Evolutionary conservation across 805 yeast genomes (phyloP).

Genomic region (Metschnikowia similis): DNA sequence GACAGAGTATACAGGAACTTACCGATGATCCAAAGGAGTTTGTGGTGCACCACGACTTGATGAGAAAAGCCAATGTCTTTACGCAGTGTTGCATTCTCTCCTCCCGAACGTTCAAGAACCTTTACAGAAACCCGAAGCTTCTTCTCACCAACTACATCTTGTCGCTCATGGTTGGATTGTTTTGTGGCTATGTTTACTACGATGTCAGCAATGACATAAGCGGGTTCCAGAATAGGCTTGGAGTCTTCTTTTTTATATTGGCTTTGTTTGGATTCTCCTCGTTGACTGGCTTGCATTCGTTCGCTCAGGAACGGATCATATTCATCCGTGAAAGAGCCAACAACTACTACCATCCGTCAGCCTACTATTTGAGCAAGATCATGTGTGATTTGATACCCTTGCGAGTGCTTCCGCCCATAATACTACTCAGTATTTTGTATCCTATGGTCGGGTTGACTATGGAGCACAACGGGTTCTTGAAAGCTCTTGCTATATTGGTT

Average conservation of each 20-base stretch:
- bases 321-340: constrained; percentile 92
- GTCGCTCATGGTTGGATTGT: constrained; percentile 70
- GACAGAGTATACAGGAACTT: constrained; percentile 31
- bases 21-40: constrained; percentile 22
- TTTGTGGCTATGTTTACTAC: constrained; percentile 84
- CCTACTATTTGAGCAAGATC: constrained; percentile 82
- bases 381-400: constrained; percentile 90
- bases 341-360: constrained; percentile 83
- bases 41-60: constrained; percentile 29
- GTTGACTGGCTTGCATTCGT: constrained; percentile 84
- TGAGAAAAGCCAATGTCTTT: constrained; percentile 51
- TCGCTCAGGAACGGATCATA: constrained; percentile 81
- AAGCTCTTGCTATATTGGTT: constrained; percentile 64
- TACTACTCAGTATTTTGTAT: constrained; percentile 74
- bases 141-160: constrained; percentile 78
- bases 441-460: constrained; percentile 87
- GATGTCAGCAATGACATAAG: constrained; percentile 82
- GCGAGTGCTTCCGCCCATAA: constrained; percentile 86
- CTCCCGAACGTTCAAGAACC: constrained; percentile 84
- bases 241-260: constrained; percentile 84
- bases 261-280: constrained; percentile 94
- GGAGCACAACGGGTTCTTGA: constrained; percentile 68
- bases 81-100: constrained; percentile 72
- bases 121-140: constrained; percentile 89
- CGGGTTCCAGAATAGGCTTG: constrained; percentile 94